Evolutionary conservation across 1,139 yeast genomes (phyloP).

Genomic region (Kurtzmaniella natalensis): DNA sequence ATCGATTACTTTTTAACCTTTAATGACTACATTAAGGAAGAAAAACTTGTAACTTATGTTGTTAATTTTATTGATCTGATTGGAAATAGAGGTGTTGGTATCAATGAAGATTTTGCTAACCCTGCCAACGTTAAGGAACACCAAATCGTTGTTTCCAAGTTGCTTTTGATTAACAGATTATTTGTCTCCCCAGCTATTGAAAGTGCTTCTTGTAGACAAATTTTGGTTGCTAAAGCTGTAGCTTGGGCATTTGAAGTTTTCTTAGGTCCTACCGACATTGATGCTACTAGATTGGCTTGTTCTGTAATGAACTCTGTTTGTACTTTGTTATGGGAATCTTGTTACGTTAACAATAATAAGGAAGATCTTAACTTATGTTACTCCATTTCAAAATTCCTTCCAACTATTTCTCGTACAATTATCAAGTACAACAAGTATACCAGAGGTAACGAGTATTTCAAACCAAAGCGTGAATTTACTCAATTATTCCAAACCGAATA

Average conservation of each 20-base stretch:
- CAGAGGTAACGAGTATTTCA: slow-evolving; percentile 47
- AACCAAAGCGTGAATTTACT: slow-evolving; percentile 60
- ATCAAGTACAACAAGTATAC: slow-evolving; percentile 52
- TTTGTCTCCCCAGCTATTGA: slow-evolving; percentile 46
- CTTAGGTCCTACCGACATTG: slow-evolving; percentile 48
- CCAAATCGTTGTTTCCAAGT: slow-evolving; percentile 51
- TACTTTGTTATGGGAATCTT: slow-evolving; percentile 31
- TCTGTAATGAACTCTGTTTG: slow-evolving; percentile 52
- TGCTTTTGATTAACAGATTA: slow-evolving; percentile 56
- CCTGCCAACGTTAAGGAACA: slow-evolving; percentile 42
- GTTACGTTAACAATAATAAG: slow-evolving; percentile 19
- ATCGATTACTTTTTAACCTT: slow-evolving; percentile 51
- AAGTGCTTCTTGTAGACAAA: slow-evolving; percentile 31
- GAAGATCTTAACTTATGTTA: slow-evolving; percentile 33
- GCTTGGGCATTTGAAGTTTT: slow-evolving; percentile 64
- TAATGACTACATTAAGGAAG: slow-evolving; percentile 33
- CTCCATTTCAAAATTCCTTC: slow-evolving; percentile 48
- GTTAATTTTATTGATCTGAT: slow-evolving; percentile 45
- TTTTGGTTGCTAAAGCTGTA: slow-evolving; percentile 48
- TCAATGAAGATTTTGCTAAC: slow-evolving; percentile 29
- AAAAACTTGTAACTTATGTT: slow-evolving; percentile 35
- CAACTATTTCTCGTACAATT: slow-evolving; percentile 49
- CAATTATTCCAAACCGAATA: slow-evolving; percentile 62
- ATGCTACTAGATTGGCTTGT: slow-evolving; percentile 59
- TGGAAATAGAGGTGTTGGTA: slow-evolving; percentile 52